A percentile compares a stretch with the other conserved stretches of the same genome.
phyloP scores from a whole-genome alignment of 2,329 filamentous ascomycete species.

The Xylariaceae sp. region DNA sequence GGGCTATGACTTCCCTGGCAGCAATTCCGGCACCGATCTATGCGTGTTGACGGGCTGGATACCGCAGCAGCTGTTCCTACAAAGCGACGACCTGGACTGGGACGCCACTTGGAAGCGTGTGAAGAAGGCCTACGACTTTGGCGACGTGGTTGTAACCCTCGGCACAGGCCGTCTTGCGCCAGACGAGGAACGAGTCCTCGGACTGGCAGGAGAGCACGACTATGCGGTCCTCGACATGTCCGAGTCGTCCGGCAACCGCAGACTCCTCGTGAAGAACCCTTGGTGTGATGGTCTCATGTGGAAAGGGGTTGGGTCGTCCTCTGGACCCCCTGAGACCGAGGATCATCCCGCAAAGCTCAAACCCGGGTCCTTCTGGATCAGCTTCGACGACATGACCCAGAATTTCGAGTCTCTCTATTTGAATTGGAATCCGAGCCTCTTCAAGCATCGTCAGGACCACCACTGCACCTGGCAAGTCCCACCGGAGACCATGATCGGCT shows the following conservation, averaged over 20 bases:
- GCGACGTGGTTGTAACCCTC: slow-evolving; percentile 80
- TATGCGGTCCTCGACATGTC: slow-evolving; percentile 85
- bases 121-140: slow-evolving; percentile 63
- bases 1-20: slow-evolving; percentile 95
- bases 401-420: slow-evolving; percentile 94
- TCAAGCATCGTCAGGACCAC: slow-evolving; percentile 73
- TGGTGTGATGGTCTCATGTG: slow-evolving; percentile 80
- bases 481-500: slow-evolving; percentile 39
- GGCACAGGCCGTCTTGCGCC: slow-evolving; percentile 77
- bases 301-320: slow-evolving; percentile 45
- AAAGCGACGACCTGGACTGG: slow-evolving; percentile 73
- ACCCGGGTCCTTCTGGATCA: slow-evolving; percentile 90
- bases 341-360: slow-evolving; percentile 26
- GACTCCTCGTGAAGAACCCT: slow-evolving; percentile 86
- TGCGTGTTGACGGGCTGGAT: slow-evolving; percentile 95
- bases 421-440: slow-evolving; percentile 91
- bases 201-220: slow-evolving; percentile 83
- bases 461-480: slow-evolving; percentile 77
- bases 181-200: slow-evolving; percentile 70
- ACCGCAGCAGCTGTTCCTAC: slow-evolving; percentile 87
- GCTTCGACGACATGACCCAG: slow-evolving; percentile 76
- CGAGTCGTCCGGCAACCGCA: slow-evolving; percentile 48
- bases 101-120: slow-evolving; percentile 73
- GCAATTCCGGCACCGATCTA: slow-evolving; percentile 91
- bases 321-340: slow-evolving; percentile 6